Percentiles rank a stretch among this genome's conserved stretches.
These are phyloP conservation scores for Lupinus albus DNA, from an alignment of 306 rosid genomes.

Conservation along the genomic window DNA sequence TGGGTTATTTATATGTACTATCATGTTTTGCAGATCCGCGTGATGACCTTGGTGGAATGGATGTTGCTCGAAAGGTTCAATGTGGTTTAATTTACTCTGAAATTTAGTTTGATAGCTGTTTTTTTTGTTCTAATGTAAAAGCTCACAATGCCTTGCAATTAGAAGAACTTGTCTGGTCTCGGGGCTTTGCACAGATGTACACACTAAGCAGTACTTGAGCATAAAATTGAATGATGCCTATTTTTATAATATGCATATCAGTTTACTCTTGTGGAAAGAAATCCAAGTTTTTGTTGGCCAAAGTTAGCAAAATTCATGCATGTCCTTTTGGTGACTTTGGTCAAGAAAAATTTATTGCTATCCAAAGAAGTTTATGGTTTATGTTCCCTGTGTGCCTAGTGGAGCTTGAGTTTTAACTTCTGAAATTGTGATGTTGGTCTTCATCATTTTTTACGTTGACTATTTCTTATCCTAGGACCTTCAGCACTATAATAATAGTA, in stretches of 20 bases:
- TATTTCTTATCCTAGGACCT: conserved; percentile 26
- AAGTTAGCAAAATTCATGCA: conserved; percentile 8
- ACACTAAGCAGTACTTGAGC: conserved; percentile 2
- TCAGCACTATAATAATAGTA: conserved; percentile 3
- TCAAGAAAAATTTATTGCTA: conserved; percentile 14
- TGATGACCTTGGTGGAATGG: conserved; percentile 95
- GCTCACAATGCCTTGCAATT: conserved; percentile 25
- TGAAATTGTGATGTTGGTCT: conserved; percentile 8
- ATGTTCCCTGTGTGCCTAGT: not conserved
- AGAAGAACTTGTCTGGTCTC: not conserved
- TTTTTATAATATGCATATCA: conserved; percentile 7
- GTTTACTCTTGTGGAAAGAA: not conserved
- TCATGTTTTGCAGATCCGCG: conserved; percentile 84
- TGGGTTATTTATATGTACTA: conserved; percentile 29
- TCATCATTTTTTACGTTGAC: conserved; percentile 5
- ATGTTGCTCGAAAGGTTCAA: conserved; percentile 95
- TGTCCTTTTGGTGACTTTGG: conserved; percentile 23
- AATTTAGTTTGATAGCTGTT: conserved; percentile 22
- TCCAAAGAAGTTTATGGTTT: not conserved
- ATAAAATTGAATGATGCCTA: not conserved
- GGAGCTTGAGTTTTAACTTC: conserved; percentile 13
- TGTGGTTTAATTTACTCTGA: conserved; percentile 32
- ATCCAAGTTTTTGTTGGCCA: conserved; percentile 16
- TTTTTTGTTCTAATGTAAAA: conserved; percentile 11
- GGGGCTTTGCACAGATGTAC: not conserved